phyloP scores from a whole-genome alignment of 108 stramenopile species.

The Cyclotella kingstonii region DNA sequence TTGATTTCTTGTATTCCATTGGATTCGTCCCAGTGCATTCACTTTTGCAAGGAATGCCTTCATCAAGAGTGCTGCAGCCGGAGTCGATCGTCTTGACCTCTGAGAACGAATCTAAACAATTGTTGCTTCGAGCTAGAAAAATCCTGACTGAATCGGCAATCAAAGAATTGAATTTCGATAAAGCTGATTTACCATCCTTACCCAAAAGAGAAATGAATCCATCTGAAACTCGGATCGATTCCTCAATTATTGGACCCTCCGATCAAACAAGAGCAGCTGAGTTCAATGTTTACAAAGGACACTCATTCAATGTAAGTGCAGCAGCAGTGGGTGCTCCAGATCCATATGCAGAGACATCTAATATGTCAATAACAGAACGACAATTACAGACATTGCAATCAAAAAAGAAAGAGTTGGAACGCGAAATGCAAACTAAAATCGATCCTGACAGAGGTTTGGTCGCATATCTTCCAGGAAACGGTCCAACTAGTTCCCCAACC shows the following conservation, averaged over 20 bases:
- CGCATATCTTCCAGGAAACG: slow-evolving; percentile 46
- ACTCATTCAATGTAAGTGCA: slow-evolving; percentile 64
- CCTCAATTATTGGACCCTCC: no score
- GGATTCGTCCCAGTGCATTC: slow-evolving; percentile 55
- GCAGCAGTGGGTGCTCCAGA: slow-evolving; percentile 60
- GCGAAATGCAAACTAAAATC: slow-evolving; percentile 39
- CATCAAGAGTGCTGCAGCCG: background rate
- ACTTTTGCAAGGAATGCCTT: slow-evolving; percentile 11
- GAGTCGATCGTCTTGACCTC: slow-evolving; percentile 35
- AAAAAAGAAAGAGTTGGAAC: slow-evolving; percentile 59
- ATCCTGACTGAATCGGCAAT: slow-evolving; percentile 43
- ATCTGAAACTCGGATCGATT: no score
- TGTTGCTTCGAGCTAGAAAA: slow-evolving; percentile 42
- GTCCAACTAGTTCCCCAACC: background rate
- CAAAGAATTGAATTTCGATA: slow-evolving; percentile 43
- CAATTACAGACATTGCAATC: slow-evolving; percentile 43
- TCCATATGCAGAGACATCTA: slow-evolving; percentile 47
- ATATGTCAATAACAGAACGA: slow-evolving; percentile 44
- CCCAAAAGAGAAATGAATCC: no score
- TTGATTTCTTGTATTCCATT: slow-evolving; percentile 60
- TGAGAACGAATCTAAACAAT: slow-evolving; percentile 42
- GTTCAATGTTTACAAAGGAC: slow-evolving; percentile 69
- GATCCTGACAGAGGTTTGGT: slow-evolving; percentile 53
- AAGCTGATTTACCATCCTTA: slow-evolving; percentile 36
- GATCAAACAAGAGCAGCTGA: slow-evolving; percentile 9